A percentile compares a stretch with the other conserved stretches of the same genome.
Conservation (phyloP, 2,329 filamentous ascomycete species). For the Monilinia vaccinii-corymbosi region DNA sequence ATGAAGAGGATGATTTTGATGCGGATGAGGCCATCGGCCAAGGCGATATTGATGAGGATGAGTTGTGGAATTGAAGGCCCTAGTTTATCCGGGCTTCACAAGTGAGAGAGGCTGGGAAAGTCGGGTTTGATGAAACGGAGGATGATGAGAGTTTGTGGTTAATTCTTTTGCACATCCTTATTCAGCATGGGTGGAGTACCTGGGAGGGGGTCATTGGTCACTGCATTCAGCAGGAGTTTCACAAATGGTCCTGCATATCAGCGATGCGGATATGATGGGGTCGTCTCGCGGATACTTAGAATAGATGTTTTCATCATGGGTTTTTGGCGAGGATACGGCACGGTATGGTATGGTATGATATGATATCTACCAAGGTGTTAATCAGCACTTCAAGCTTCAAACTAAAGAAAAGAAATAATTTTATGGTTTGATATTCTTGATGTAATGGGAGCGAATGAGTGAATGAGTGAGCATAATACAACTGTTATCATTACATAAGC, state of each 20-base stretch:
- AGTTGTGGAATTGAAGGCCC: background rate
- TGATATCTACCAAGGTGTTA: no score
- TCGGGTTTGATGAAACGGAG: background rate
- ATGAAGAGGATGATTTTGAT: background rate
- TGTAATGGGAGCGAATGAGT: no score
- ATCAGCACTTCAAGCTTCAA: no score
- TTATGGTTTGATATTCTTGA: no score
- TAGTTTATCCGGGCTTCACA: background rate
- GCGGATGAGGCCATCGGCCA: background rate
- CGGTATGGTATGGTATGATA: no score
- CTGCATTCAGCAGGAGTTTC: background rate
- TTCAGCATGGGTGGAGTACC: background rate
- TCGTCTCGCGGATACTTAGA: no score
- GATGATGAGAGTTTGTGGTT: background rate
- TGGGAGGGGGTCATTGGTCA: background rate
- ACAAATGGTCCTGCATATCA: background rate
- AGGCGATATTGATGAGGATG: constrained; percentile 7
- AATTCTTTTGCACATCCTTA: background rate
- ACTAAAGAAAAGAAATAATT: no score
- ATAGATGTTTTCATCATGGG: no score
- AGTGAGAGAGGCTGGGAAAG: background rate
- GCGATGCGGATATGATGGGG: background rate
- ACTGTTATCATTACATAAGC: no score
- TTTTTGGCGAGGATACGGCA: no score
- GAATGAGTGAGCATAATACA: no score